A percentile compares a stretch with the other conserved stretches of the same genome.
These are phyloP conservation scores for Fusarium nanum DNA, from an alignment of 2,329 filamentous ascomycete species.

Conservation along the genomic window DNA sequence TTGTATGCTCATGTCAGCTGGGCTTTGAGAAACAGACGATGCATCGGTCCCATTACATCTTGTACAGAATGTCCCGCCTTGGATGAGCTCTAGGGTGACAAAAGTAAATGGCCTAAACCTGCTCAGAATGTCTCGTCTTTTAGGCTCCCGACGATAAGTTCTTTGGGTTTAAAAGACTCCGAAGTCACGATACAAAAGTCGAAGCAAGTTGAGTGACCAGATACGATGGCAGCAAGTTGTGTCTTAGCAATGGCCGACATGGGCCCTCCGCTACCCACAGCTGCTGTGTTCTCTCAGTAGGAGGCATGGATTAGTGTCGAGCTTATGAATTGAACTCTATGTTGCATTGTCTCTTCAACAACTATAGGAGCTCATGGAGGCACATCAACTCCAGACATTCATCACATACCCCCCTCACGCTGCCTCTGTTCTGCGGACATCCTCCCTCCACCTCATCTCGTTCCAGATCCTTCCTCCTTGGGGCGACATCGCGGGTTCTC, in stretches of 20 bases:
- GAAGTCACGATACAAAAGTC: background rate
- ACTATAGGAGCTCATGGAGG: background rate
- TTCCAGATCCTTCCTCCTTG: background rate
- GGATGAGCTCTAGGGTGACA: background rate
- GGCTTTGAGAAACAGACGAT: background rate
- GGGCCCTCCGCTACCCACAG: background rate
- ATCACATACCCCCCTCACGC: background rate
- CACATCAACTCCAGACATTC: background rate
- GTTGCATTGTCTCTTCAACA: background rate
- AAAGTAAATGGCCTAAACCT: background rate
- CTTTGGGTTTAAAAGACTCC: background rate
- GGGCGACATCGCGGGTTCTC: background rate
- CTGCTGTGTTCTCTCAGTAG: background rate
- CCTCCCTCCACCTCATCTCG: background rate
- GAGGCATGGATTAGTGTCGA: background rate
- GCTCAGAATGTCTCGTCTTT: background rate
- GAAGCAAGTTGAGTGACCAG: background rate
- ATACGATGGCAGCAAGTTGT: background rate
- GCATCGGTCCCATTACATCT: background rate
- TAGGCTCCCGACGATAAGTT: background rate
- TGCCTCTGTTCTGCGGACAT: background rate
- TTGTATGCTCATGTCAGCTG: accelerated
- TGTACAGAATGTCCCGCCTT: too few relatives aligned
- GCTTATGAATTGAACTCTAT: background rate
- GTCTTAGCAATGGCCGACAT: background rate